Conservation (phyloP, 176 grass and related monocot genomes). For the Oryza officinalis region DNA sequence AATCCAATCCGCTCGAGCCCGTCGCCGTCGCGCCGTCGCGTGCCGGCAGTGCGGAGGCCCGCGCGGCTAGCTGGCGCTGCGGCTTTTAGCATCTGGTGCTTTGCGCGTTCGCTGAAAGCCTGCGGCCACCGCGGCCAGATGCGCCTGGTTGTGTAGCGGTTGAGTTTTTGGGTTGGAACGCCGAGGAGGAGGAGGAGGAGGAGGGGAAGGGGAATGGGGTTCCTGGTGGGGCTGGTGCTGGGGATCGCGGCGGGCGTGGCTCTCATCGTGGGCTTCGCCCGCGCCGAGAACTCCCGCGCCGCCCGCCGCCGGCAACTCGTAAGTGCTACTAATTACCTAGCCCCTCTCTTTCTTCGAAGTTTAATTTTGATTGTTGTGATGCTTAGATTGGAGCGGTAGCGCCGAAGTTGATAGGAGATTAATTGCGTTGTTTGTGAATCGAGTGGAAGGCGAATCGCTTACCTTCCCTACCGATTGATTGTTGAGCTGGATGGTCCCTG, state of each 20-base stretch:
- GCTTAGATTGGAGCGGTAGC: not conserved
- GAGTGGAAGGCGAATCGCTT: constrained; percentile 5
- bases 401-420: not conserved
- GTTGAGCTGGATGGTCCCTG: not conserved
- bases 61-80: too few relatives aligned
- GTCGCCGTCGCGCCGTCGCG: constrained; percentile 1
- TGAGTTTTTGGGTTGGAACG: not conserved
- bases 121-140: constrained; percentile 11
- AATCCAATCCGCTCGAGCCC: not conserved
- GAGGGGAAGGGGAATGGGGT: constrained; percentile 40
- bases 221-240: constrained; percentile 51
- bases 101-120: not conserved
- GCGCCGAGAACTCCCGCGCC: constrained; percentile 54
- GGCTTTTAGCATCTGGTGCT: not conserved
- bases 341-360: not conserved
- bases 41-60: constrained; percentile 23
- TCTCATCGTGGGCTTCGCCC: constrained; percentile 57
- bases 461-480: not conserved
- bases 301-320: constrained; percentile 53
- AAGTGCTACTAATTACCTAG: not conserved
- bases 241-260: constrained; percentile 51
- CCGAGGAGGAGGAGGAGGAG: not conserved
- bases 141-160: not conserved
- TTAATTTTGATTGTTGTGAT: not conserved
- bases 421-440: not conserved